Percentiles rank a stretch among this genome's conserved stretches.
These are phyloP conservation scores for Emergomyces pasteurianus DNA, from an alignment of 2,329 filamentous ascomycete species.

Conservation along the genomic window DNA sequence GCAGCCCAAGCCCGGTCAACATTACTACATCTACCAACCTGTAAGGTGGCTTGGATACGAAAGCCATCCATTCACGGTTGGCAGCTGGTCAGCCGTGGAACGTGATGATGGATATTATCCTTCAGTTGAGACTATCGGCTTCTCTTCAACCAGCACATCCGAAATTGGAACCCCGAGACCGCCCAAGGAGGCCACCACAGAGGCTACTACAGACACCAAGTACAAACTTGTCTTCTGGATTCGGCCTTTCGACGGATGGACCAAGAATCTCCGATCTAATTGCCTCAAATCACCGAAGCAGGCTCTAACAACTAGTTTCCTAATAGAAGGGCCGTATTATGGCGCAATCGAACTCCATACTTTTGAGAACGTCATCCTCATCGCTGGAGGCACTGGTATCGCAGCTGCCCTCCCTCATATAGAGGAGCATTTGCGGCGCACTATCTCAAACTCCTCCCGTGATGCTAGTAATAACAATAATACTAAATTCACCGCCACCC, in stretches of 20 bases:
- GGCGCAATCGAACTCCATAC: slow-evolving; percentile 24
- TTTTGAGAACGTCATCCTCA: slow-evolving; percentile 39
- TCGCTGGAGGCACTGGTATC: slow-evolving; percentile 22
- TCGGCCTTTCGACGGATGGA: slow-evolving; percentile 37
- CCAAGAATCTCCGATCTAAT: slow-evolving; percentile 25
- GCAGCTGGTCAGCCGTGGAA: slow-evolving; percentile 7
- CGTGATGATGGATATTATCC: not conserved
- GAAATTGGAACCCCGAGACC: not conserved
- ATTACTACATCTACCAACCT: slow-evolving; percentile 38
- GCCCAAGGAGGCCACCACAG: not conserved
- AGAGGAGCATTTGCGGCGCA: slow-evolving; percentile 9
- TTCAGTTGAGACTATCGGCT: not conserved
- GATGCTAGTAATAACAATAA: no score
- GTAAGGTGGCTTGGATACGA: slow-evolving; percentile 31
- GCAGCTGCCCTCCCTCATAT: slow-evolving; percentile 36
- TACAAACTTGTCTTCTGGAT: slow-evolving; percentile 33
- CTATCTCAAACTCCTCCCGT: not conserved
- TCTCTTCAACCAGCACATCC: not conserved
- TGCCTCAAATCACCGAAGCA: slow-evolving; percentile 14
- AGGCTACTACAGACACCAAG: not conserved
- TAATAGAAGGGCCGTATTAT: slow-evolving; percentile 39
- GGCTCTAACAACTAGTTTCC: slow-evolving; percentile 19
- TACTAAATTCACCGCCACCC: not conserved
- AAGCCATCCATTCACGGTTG: slow-evolving; percentile 38
- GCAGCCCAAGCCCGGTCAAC: slow-evolving; percentile 30